Conservation (phyloP, 305 asterid species). For the Solanum aculeatissimum region DNA sequence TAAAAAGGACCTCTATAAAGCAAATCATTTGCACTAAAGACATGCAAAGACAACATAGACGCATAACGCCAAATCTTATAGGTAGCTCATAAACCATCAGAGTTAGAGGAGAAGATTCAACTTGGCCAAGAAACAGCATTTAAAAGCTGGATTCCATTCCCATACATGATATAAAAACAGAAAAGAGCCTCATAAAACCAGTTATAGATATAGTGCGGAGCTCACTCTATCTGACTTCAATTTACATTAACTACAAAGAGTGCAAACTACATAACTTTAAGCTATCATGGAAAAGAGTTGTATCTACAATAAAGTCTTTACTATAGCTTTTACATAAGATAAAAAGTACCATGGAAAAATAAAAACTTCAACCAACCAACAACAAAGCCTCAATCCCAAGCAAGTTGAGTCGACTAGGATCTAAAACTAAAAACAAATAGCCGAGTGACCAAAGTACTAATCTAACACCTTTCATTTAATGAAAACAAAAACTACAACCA, state of each 20-base stretch:
- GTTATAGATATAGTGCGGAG: background rate
- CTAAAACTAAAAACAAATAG: background rate
- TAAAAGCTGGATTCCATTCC: background rate
- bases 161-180: background rate
- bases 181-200: background rate
- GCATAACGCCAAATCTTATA: background rate
- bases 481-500: background rate
- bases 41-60: background rate
- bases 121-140: background rate
- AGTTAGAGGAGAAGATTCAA: background rate
- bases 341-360: background rate
- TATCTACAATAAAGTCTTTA: background rate
- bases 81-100: background rate
- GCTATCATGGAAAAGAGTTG: background rate
- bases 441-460: background rate
- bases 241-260: background rate
- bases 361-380: background rate
- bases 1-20: background rate
- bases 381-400: background rate
- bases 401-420: background rate
- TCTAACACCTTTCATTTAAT: background rate
- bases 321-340: background rate
- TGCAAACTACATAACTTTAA: background rate
- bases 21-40: background rate
- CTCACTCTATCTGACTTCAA: background rate